phyloP scores from a whole-genome alignment of 2,329 filamentous ascomycete genomes.

The Claviceps lovelessii region DNA sequence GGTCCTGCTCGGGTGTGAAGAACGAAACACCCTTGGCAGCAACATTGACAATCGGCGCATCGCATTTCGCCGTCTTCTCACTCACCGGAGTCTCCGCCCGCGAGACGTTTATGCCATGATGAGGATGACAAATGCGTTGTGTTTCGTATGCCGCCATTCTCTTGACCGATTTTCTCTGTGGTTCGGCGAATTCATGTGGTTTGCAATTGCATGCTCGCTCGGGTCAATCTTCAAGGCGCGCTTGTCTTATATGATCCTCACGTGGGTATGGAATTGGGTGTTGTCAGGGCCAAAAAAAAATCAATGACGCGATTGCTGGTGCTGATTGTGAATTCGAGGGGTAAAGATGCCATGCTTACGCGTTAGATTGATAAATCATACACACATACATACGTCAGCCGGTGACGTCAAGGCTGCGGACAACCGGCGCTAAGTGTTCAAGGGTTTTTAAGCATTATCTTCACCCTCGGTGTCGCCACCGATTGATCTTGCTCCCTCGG shows the following conservation, averaged over 20 bases:
- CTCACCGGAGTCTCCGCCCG: slow-evolving; percentile 11
- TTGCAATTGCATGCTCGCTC: background rate
- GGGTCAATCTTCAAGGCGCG: no score
- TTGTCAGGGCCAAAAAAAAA: background rate
- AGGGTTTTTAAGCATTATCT: no score
- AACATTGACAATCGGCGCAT: slow-evolving; percentile 10
- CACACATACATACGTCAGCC: background rate
- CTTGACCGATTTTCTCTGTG: background rate
- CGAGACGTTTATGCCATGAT: slow-evolving; percentile 14
- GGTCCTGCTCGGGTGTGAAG: slow-evolving; percentile 40
- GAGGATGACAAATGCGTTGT: slow-evolving; percentile 13
- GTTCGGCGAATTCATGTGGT: background rate
- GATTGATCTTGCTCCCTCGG: no score
- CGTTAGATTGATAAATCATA: no score
- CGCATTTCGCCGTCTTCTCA: slow-evolving; percentile 11
- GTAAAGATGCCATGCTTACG: no score
- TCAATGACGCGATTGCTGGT: background rate
- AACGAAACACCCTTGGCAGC: slow-evolving; percentile 29
- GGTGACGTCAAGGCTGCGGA: background rate
- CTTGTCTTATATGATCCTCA: background rate
- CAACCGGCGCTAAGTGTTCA: no score
- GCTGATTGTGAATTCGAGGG: no score
- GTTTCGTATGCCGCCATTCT: slow-evolving; percentile 15
- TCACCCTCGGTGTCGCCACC: no score
- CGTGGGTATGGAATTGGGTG: background rate